Conservation (phyloP, 2,329 filamentous ascomycete genomes). For the Sporothrix globosa region DNA sequence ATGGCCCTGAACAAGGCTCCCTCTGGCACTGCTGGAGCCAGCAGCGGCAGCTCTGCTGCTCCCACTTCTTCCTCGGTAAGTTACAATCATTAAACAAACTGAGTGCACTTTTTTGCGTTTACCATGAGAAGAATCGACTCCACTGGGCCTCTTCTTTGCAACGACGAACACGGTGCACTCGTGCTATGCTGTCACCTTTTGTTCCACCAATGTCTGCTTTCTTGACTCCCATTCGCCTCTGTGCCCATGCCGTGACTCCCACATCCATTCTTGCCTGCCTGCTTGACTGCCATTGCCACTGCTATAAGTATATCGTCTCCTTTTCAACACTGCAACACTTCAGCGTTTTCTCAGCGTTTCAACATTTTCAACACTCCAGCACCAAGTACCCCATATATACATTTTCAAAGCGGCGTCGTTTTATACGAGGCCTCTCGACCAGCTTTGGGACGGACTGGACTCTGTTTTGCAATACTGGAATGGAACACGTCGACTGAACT, state of each 20-base stretch:
- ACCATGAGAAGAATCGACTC: background rate
- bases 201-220: slow-evolving; percentile 16
- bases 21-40: slow-evolving; percentile 56
- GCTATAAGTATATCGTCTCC: background rate
- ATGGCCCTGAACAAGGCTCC: slow-evolving; percentile 57
- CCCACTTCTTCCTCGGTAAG: slow-evolving; percentile 31
- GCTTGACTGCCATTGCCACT: slow-evolving; percentile 14
- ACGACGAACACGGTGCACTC: background rate
- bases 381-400: slow-evolving; percentile 1
- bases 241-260: slow-evolving; percentile 1
- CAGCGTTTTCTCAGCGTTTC: background rate
- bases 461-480: background rate
- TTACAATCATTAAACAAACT: background rate
- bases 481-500: slow-evolving; percentile 31
- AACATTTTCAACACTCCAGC: slow-evolving; percentile 8
- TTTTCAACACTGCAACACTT: slow-evolving; percentile 14
- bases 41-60: slow-evolving; percentile 16
- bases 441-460: background rate
- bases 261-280: slow-evolving; percentile 10
- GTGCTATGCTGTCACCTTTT: background rate
- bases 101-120: background rate
- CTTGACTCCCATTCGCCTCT: background rate
- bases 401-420: background rate
- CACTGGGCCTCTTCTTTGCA: background rate
- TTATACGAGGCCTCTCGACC: background rate